phyloP scores from a whole-genome alignment of 2,329 filamentous ascomycete species.

The Sclerotinia glacialis region DNA sequence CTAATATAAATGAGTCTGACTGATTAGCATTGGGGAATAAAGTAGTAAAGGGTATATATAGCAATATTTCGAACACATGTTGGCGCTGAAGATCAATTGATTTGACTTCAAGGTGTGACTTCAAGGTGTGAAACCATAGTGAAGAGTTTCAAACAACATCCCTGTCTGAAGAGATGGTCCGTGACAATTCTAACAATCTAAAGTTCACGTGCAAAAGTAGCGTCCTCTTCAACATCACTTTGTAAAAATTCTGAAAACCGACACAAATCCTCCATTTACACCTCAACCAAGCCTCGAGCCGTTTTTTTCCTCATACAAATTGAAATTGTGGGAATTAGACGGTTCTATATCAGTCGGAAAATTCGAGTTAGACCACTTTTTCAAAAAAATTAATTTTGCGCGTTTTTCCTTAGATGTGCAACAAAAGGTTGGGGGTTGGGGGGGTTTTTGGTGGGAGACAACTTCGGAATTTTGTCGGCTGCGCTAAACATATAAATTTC shows the following conservation, averaged over 20 bases:
- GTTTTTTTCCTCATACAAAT: background rate
- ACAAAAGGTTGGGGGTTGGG: background rate
- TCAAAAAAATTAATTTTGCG: background rate
- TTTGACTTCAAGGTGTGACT: background rate
- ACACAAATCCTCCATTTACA: background rate
- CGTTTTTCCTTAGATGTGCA: background rate
- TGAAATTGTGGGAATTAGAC: background rate
- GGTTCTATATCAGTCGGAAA: background rate
- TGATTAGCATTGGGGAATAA: background rate
- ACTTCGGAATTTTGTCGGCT: background rate
- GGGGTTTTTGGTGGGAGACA: background rate
- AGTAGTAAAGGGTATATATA: background rate
- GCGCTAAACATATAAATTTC: background rate
- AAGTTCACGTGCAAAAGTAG: background rate
- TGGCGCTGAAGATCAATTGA: background rate
- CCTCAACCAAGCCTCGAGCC: background rate
- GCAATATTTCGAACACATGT: background rate
- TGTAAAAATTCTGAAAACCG: background rate
- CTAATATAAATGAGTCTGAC: background rate
- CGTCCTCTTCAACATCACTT: background rate
- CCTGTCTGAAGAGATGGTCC: background rate
- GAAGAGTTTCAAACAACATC: slow-evolving; percentile 8
- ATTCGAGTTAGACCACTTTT: background rate
- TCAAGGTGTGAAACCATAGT: slow-evolving; percentile 1
- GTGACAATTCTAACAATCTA: background rate